Evolutionary conservation across 140 eudicot genomes (phyloP).

Genomic region (Erigeron philadelphicus): DNA sequence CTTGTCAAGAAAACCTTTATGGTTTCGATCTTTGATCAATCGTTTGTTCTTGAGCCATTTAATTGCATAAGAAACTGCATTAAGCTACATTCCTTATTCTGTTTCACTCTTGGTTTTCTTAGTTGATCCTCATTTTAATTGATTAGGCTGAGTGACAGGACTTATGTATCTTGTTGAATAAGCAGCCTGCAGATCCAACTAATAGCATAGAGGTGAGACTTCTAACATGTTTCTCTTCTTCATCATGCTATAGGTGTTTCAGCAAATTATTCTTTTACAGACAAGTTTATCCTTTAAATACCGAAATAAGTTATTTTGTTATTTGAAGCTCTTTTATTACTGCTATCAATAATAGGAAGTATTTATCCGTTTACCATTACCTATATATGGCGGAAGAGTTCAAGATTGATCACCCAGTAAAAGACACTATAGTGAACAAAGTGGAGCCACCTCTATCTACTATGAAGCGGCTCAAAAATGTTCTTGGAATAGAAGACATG

Average conservation of each 20-base stretch:
- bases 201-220: constrained; percentile 60
- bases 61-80: too few species aligned
- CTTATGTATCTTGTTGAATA: constrained; percentile 50
- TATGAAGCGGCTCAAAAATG: constrained; percentile 61
- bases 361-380: constrained; percentile 66
- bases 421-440: constrained; percentile 41
- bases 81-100: background rate
- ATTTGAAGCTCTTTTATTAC: background rate
- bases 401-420: constrained; percentile 51
- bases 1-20: too few species aligned
- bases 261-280: background rate
- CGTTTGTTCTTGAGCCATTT: too few species aligned
- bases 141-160: constrained; percentile 55
- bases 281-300: too few species aligned
- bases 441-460: constrained; percentile 57
- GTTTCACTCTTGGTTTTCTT: constrained; percentile 22
- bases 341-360: constrained; percentile 45
- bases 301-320: background rate
- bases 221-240: constrained; percentile 18
- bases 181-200: constrained; percentile 65
- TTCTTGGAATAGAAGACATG: constrained; percentile 39
- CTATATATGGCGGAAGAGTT: constrained; percentile 60
- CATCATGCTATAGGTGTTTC: constrained; percentile 1
- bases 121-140: constrained; percentile 42
- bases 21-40: too few species aligned